Evolutionary conservation across 768 basidiomycete genomes (phyloP), one percentile per base, ranked within the genome.

Genomic region (Wakefieldia striispora): DNA sequence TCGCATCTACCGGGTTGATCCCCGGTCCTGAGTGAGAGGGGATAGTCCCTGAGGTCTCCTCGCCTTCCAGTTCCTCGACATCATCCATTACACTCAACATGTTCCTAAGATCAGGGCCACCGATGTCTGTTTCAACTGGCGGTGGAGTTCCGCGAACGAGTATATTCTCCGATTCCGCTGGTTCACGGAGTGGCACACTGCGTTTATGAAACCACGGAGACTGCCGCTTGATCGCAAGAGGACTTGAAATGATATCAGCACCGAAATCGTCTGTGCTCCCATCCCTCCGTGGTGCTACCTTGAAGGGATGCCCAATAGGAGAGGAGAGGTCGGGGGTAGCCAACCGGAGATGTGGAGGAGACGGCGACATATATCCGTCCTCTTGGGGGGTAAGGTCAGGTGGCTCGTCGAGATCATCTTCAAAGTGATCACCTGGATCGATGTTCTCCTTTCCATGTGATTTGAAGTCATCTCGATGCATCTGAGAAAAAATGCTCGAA

Each of bases 351-450:
- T 75, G 71, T 20, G 81, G 81, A 40, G 78, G 70, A 9, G 79
- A 70, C 14, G 88, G 88, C n/a, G 89, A 89, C 45, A 87, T 74
- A 66, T 91, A 92, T 14, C 90, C 89, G 52, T 88, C 88, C 62
- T 91, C 90, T 68, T 89, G 89, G 60, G 75, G 73, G 14, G 88
- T 80, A 10, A 57, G 60, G 44, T 80, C 74, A 29, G 63, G 57
- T 40, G 51, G 59, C 21, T 74, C 64, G 26, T 73, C 68, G 8
- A 71, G 69, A 50, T 79, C 70, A 34, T 71, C 67, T 49, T 75
- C 74, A 49, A 70, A 64, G 44, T 72, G 69, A 19, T 58, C 58
- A 36, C 69, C 69, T 31, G 70, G 70, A 34, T 70, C 67, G 19
- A 70, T 69, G 44, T 72, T 73, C 17, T 71, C 76, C 41, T 70